Evolutionary conservation across 2,329 filamentous ascomycete genomes (phyloP), one percentile per base, ranked within the genome.

Genomic region (Cercospora janseana): DNA sequence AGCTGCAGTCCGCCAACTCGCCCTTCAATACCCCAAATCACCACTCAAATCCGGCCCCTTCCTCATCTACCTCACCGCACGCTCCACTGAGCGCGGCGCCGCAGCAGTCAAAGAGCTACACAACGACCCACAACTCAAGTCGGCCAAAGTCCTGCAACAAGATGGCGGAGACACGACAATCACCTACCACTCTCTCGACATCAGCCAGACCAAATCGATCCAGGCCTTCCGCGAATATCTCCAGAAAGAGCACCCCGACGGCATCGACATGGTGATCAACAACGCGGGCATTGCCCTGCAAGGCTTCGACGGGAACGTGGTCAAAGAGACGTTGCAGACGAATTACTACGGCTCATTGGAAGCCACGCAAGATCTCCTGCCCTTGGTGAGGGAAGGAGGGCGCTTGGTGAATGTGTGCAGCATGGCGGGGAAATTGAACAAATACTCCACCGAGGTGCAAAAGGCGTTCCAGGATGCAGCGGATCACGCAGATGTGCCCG

Each of bases 341-440:
- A 80, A 80, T 61, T 80, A 79, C 66, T 75, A 76, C 62, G 73
- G 72, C 59, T 78, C 76, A 3, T 64, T 80, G 10, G 67, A 72
- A 40, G 70, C 70, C 2, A 73, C 70, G 3, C 70, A 70, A 31
- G 55, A 66, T 6, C 68, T 79, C 50, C 65, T 80, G 18, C 73
- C 75, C 4, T 61, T 76, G 4, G 62, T 80, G 51, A 71, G 71
- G 32, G 56, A 68, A 5, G 62, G 64, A 4, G 75, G 75, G 5
- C 72, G 76, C 43, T 62, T 77, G 15, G 71, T 79, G 21, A 80
- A 80, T 54, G 69, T 80, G 2, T 72, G 72, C 3, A 76, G 72
- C 60, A 70, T 67, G 54, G 49, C 68, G 3, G 76, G 76, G 7
- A 63, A 68, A 9, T 65, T 80, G 7, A 68, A 66, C 54, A 73